Evolutionary conservation across 805 yeast species (phyloP).

Genomic region (Pichia cephalocereana): DNA sequence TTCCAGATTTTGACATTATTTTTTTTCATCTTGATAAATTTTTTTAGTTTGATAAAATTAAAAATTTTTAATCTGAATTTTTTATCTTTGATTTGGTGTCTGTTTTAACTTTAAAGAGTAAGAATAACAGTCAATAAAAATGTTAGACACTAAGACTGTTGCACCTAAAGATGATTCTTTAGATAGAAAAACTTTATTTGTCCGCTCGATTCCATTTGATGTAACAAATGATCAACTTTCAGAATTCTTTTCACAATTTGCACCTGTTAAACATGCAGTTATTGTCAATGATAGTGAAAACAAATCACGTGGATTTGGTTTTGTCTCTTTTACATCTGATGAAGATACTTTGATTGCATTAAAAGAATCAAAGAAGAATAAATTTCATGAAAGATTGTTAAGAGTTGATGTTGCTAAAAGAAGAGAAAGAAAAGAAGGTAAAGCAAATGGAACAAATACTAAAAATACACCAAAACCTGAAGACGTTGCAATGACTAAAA

Average conservation of each 20-base stretch:
- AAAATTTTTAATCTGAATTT: no score
- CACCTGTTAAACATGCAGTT: constrained; percentile 92
- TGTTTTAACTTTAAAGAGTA: no score
- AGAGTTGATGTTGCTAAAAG: constrained; percentile 86
- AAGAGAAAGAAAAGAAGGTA: constrained; percentile 59
- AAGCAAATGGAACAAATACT: constrained; percentile 20
- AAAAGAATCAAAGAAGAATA: constrained; percentile 51
- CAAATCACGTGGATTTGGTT: constrained; percentile 89
- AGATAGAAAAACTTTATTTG: constrained; percentile 66
- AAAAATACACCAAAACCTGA: constrained; percentile 12
- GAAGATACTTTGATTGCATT: constrained; percentile 80
- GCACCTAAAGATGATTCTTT: constrained; percentile 23
- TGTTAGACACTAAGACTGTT: neutral
- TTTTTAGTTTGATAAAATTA: no score
- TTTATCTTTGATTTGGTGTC: no score
- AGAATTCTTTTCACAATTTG: constrained; percentile 81
- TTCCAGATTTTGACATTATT: no score
- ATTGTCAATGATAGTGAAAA: constrained; percentile 72
- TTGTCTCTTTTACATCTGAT: constrained; percentile 77
- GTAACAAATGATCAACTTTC: constrained; percentile 78
- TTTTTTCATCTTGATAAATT: no score
- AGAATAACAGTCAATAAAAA: neutral
- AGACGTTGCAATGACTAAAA: constrained; percentile 33
- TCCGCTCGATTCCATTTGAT: constrained; percentile 71
- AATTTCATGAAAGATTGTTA: constrained; percentile 56